phyloP scores from a whole-genome alignment of 2,329 filamentous ascomycete genomes.

The Colletotrichum sp. region DNA sequence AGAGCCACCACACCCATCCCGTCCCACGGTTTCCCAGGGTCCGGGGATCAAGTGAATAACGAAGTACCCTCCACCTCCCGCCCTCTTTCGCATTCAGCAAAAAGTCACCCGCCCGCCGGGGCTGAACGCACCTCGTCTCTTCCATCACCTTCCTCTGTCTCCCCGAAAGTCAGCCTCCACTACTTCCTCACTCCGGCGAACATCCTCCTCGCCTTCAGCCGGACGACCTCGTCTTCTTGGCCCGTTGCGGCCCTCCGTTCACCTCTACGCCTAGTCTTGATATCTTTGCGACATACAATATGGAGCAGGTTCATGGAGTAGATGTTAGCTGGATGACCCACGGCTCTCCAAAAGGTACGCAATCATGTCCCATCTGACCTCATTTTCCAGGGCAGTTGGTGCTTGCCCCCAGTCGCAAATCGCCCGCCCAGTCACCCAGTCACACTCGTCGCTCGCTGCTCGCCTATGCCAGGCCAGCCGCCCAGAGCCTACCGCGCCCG shows the following conservation, averaged over 20 bases:
- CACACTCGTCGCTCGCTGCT: not conserved
- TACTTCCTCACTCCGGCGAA: not conserved
- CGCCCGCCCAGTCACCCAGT: not conserved
- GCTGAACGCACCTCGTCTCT: not conserved
- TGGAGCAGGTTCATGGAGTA: constrained; percentile 83
- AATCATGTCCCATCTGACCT: constrained; percentile 16
- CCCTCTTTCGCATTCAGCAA: constrained; percentile 14
- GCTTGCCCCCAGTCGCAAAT: not conserved
- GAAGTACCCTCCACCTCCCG: constrained; percentile 17
- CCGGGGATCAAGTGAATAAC: not conserved
- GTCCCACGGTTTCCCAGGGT: not conserved
- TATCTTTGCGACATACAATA: constrained; percentile 42
- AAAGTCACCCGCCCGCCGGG: not conserved
- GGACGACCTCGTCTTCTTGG: not conserved
- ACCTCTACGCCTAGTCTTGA: not conserved
- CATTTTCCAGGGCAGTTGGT: constrained; percentile 12
- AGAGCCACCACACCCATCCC: not conserved
- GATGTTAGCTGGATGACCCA: constrained; percentile 91
- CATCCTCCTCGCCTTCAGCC: not conserved
- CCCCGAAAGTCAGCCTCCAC: not conserved
- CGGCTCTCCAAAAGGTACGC: constrained; percentile 79
- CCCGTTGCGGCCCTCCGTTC: not conserved
- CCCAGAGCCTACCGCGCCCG: not conserved
- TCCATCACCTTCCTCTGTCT: not conserved
- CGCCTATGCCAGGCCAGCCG: not conserved